phyloP scores from a whole-genome alignment of 2,329 filamentous ascomycete genomes.

The Didymella lethalis region DNA sequence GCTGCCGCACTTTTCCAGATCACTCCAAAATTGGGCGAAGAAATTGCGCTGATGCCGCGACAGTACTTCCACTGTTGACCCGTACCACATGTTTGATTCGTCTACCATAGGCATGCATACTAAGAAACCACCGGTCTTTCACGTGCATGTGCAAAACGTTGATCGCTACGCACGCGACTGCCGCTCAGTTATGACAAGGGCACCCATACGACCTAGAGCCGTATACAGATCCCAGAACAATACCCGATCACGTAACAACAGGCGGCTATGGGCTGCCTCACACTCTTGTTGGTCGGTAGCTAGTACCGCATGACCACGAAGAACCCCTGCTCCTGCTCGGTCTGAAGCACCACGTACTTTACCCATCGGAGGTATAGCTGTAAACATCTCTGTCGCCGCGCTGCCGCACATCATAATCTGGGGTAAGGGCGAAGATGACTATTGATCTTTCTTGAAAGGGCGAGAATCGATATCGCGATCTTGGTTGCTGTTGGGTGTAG shows the following conservation, averaged over 20 bases:
- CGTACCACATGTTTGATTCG: background rate
- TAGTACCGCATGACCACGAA: conserved; percentile 13
- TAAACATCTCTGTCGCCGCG: conserved; percentile 9
- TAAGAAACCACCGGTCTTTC: background rate
- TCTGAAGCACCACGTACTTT: conserved; percentile 2
- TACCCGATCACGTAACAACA: background rate
- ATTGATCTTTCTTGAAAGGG: background rate
- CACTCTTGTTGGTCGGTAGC: conserved; percentile 6
- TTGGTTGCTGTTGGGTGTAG: background rate
- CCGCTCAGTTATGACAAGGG: conserved; percentile 2
- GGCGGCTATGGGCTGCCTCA: background rate
- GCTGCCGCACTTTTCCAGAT: background rate
- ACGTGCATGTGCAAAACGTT: background rate
- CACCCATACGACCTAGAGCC: background rate
- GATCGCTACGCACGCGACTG: background rate
- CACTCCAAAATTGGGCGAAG: background rate
- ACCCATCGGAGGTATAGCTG: conserved; percentile 11
- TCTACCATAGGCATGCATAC: background rate
- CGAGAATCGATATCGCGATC: conserved; percentile 8
- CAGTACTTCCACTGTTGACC: background rate
- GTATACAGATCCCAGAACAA: background rate
- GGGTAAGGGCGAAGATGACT: conserved; percentile 10
- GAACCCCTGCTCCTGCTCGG: conserved; percentile 7
- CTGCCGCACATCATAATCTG: conserved; percentile 14
- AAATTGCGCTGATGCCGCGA: background rate